These are phyloP conservation scores for Tetrahymena malaccensis DNA, from an alignment of 73 alveolate genomes.

Conservation along the genomic window DNA sequence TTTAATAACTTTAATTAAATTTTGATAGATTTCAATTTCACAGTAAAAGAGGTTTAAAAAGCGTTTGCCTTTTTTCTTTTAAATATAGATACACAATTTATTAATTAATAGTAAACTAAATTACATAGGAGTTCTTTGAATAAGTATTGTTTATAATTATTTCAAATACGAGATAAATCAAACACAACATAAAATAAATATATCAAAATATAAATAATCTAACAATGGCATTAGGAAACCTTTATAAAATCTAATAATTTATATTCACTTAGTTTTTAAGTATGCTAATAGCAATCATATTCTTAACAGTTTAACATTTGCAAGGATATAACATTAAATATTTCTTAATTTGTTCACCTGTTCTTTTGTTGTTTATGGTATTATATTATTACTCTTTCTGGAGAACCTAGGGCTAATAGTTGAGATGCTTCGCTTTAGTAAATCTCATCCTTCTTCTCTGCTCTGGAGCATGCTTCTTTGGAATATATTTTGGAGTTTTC, in stretches of 20 bases:
- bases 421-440: neutral
- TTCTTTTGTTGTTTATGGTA: neutral
- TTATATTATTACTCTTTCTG: neutral
- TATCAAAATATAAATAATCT: neutral
- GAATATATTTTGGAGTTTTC: neutral
- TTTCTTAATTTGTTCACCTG: neutral
- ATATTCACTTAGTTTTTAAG: neutral
- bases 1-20: too few species aligned
- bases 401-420: neutral
- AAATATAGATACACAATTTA: neutral
- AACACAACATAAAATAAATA: neutral
- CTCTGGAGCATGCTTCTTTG: neutral
- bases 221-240: neutral
- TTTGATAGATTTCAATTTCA: neutral
- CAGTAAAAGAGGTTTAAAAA: neutral
- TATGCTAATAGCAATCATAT: neutral
- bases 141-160: too few species aligned
- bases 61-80: neutral
- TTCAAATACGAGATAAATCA: neutral
- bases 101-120: neutral
- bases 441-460: neutral
- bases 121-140: neutral
- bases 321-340: neutral
- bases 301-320: neutral
- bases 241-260: neutral